These are phyloP conservation scores for Saccharomycopsis sp. DNA, from an alignment of 805 yeast genomes.

Conservation along the genomic window DNA sequence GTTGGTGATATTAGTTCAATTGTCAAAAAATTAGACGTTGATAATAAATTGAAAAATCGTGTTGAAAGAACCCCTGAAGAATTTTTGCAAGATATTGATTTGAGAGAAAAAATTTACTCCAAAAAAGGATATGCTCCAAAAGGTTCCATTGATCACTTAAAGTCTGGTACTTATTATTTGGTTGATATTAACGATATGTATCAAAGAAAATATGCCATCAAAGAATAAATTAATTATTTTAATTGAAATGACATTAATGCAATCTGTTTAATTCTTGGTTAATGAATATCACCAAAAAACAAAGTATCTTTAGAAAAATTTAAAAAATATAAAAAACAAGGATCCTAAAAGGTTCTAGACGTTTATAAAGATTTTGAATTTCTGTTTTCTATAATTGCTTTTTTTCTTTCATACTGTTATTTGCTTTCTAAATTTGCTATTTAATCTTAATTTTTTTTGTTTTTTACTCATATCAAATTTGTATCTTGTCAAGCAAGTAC, in stretches of 20 bases:
- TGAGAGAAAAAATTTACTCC: conserved; percentile 86
- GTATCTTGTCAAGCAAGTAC: too few species aligned
- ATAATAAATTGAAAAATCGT: conserved; percentile 59
- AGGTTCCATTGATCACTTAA: conserved; percentile 66
- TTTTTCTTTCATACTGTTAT: too few species aligned
- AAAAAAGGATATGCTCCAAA: conserved; percentile 69
- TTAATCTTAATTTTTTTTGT: too few species aligned
- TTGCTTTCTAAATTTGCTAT: too few species aligned
- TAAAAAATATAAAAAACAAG: too few species aligned
- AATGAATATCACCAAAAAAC: too few species aligned
- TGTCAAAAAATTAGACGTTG: conserved; percentile 53
- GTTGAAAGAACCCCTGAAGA: conserved; percentile 58
- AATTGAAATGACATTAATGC: too few species aligned
- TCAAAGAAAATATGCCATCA: conserved; percentile 62
- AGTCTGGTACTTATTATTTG: conserved; percentile 75
- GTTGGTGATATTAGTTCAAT: conserved; percentile 71
- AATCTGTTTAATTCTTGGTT: not conserved
- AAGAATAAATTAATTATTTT: not conserved
- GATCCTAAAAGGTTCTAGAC: too few species aligned
- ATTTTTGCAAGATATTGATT: conserved; percentile 68
- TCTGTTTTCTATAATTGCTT: too few species aligned
- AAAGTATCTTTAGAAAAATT: not conserved
- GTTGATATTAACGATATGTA: conserved; percentile 75
- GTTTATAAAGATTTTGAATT: too few species aligned
- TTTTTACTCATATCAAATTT: too few species aligned